These are phyloP conservation scores for Jatropha curcas DNA, from an alignment of 345 rosid species.

Conservation along the genomic window DNA sequence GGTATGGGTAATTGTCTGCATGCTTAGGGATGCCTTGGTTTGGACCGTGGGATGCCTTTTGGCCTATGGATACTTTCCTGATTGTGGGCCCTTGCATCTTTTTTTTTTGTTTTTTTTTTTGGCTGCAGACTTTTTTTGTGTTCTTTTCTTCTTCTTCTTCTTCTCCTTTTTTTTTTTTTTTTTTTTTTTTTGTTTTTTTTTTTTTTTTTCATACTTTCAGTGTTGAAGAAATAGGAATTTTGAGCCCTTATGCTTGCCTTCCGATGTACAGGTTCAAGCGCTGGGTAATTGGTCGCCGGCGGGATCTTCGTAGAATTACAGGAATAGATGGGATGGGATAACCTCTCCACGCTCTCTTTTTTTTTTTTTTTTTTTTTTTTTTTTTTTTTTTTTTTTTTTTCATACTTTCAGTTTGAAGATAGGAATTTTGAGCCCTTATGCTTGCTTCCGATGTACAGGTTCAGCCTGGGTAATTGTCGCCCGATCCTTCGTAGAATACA, in stretches of 20 bases:
- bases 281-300: conserved; percentile 74
- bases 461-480: conserved; percentile 87
- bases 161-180: no score
- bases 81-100: no score
- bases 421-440: neutral
- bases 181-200: no score
- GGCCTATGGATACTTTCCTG: no score
- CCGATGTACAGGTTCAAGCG: conserved; percentile 70
- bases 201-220: neutral
- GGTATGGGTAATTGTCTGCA: no score
- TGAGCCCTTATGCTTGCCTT: conserved; percentile 9
- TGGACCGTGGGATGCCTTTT: no score
- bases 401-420: no score
- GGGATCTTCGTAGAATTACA: conserved; percentile 72
- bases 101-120: no score
- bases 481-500: conserved; percentile 70
- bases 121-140: no score
- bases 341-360: conserved; percentile 79
- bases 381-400: neutral
- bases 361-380: no score
- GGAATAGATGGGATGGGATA: conserved; percentile 93
- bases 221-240: neutral
- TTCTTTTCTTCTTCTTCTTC: no score
- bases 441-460: conserved; percentile 44
- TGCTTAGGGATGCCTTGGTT: no score